Base-by-base conservation (phyloP, 495 filamentous ascomycete species). In the Daldinia bambusicola region DNA sequence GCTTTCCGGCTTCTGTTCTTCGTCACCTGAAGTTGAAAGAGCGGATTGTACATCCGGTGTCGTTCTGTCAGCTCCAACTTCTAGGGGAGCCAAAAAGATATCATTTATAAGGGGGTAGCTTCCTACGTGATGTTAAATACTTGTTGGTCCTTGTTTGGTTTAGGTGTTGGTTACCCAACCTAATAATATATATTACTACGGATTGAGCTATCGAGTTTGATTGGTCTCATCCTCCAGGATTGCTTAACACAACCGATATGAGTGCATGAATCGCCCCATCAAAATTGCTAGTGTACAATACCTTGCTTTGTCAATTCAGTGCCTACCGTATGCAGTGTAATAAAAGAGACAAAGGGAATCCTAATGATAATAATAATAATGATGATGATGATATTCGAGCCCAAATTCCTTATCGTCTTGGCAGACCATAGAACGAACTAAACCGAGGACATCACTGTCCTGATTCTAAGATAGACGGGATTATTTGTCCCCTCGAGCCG, bases 1-100 rank as follows among this genome's bases (percentile, higher is more conserved):
- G 26, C 8, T 66, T 66, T 34, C 43, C 55, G 41, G 40, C 31
- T 52, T 66, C 43, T 52, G 34, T 66, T 30, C 45, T 66, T 30
- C 63, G 43, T 9, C 45, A 66, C 22, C 32, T 61, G n/a, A 45
- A 67, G 26, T 36, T 55, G 14, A 36, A 55, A 37, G 57, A 48
- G 31, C 43, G 34, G 7, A 26, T 60, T 60, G n/a, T 43, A 14
- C 55, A 43, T 32, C 55, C 20, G 26, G 26, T 43, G 12, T 60
- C 45, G 30, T 55, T 59, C 16, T n/a, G 43, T 9, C 55, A 48
- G 43, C 43, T 48, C 20, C 43, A 48, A 48, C 18, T 48, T 22
- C 20, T 22, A 48, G 18, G 43, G 43, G 18, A 13, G 18, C 9
- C 43, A 6, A 22, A 8, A 48, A 48, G 43, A 48, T 3, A 48